phyloP scores from a whole-genome alignment of 257 asterid genomes.

The Pogostemon cablin region DNA sequence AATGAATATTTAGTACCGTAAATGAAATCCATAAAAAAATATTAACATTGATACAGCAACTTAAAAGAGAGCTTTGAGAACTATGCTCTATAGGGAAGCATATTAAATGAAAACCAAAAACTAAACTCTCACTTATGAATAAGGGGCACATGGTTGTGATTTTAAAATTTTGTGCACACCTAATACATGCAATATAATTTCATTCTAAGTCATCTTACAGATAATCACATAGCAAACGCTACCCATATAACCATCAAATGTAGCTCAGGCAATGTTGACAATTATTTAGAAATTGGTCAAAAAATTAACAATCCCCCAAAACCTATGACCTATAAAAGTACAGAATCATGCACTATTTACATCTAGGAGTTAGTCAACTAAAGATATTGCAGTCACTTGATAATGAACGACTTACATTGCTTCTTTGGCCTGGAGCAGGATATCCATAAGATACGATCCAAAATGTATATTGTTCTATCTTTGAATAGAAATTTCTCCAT shows the following conservation, averaged over 20 bases:
- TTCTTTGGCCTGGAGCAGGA: no score
- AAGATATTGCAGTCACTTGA: neutral
- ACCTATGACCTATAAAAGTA: constrained; percentile 21
- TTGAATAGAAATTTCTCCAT: no score
- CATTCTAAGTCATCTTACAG: neutral
- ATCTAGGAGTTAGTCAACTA: neutral
- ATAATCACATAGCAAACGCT: constrained; percentile 11
- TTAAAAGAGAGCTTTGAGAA: constrained; percentile 13
- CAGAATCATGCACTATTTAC: neutral
- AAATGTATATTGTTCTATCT: no score
- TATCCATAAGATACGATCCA: no score
- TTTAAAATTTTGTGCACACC: constrained; percentile 1
- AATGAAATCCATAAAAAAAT: constrained; percentile 17
- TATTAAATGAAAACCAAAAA: constrained; percentile 7
- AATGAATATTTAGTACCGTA: constrained; percentile 15
- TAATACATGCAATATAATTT: neutral
- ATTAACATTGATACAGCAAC: constrained; percentile 11
- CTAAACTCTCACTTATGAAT: constrained; percentile 2
- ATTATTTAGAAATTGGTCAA: constrained; percentile 15
- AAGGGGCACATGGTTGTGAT: constrained; percentile 19
- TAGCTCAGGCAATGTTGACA: constrained; percentile 7
- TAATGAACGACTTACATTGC: no score
- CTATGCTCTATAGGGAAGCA: constrained; percentile 18
- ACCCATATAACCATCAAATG: neutral
- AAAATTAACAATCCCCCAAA: constrained; percentile 24